These are phyloP conservation scores for Fusarium chaquense DNA, from an alignment of 2,329 filamentous ascomycete species.

Conservation along the genomic window DNA sequence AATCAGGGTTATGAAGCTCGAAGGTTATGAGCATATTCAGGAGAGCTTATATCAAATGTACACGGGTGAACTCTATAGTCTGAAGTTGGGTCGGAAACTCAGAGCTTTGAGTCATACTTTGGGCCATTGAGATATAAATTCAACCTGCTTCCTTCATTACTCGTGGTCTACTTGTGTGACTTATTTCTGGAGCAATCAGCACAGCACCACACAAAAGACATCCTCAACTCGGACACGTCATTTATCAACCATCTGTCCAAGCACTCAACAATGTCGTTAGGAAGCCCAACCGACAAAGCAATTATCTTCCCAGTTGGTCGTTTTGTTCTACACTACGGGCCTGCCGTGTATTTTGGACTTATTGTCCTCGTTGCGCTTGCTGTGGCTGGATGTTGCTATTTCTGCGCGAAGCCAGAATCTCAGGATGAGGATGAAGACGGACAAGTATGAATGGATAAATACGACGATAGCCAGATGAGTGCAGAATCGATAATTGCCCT, in stretches of 20 bases:
- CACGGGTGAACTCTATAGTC: background rate
- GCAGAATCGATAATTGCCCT: no score
- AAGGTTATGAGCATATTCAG: no score
- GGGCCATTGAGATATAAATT: background rate
- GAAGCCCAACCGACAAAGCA: background rate
- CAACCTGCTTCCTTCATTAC: background rate
- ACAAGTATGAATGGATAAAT: background rate
- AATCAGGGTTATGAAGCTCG: no score
- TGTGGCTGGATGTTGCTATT: background rate
- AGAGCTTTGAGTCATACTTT: background rate
- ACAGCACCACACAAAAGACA: background rate
- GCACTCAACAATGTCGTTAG: background rate
- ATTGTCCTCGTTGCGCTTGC: background rate
- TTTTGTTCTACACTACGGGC: background rate
- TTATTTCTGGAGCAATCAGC: background rate
- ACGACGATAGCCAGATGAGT: background rate
- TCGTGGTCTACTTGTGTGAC: background rate
- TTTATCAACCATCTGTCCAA: background rate
- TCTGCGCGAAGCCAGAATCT: background rate
- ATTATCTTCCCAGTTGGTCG: background rate
- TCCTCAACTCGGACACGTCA: background rate
- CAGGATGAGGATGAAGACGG: background rate
- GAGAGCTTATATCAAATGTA: background rate
- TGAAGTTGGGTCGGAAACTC: background rate
- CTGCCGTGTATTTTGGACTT: background rate